Evolutionary conservation across 805 yeast genomes (phyloP).

Genomic region (Ascoidea rubescens): DNA sequence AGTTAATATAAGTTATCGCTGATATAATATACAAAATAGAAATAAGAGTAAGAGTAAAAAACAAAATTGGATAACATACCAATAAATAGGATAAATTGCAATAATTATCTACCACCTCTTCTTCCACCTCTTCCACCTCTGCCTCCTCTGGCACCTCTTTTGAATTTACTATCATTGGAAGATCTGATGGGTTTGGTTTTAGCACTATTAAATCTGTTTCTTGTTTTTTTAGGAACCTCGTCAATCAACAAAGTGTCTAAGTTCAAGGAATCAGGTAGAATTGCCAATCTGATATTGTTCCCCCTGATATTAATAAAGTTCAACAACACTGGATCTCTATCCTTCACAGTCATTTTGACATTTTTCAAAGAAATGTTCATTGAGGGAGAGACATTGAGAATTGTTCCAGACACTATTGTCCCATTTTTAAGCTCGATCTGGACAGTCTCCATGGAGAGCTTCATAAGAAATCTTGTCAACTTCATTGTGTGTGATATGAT

Average conservation of each 20-base stretch:
- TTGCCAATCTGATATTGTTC: constrained; percentile 53
- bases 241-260: constrained; percentile 26
- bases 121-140: constrained; percentile 5
- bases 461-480: constrained; percentile 46
- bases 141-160: constrained; percentile 1
- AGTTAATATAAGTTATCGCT: too few species aligned
- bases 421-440: constrained; percentile 76
- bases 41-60: too few species aligned
- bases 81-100: too few species aligned
- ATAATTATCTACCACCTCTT: constrained; percentile 4
- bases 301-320: constrained; percentile 65
- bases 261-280: constrained; percentile 55
- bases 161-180: background rate
- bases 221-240: constrained; percentile 26
- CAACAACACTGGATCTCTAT: constrained; percentile 49
- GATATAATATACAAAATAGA: too few species aligned
- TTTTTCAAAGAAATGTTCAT: constrained; percentile 65
- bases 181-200: background rate
- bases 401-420: constrained; percentile 55
- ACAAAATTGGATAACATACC: too few species aligned
- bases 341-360: constrained; percentile 54
- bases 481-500: constrained; percentile 3
- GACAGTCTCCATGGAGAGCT: constrained; percentile 58
- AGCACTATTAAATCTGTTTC: constrained; percentile 4
- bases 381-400: constrained; percentile 65